Evolutionary conservation across 1,284 basidiomycete genomes (phyloP).

Genomic region (Pterulicium gracile): DNA sequence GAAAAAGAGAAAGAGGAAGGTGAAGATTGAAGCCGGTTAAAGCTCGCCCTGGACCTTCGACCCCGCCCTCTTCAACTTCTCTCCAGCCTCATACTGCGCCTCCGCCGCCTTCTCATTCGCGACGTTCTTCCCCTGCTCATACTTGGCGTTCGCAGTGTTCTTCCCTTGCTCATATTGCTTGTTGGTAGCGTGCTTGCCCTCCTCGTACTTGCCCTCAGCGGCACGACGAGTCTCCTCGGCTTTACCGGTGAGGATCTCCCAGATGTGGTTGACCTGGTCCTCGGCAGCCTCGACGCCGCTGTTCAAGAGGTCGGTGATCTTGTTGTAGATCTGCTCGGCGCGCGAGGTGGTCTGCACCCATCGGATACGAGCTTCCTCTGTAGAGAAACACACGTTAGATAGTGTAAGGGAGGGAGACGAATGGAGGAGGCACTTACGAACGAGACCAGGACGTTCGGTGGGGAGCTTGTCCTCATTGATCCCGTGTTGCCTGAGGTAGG

Average conservation of each 20-base stretch:
- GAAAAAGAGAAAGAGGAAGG: no score
- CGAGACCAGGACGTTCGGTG: slow-evolving; percentile 52
- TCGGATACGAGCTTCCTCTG: slow-evolving; percentile 69
- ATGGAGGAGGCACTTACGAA: slow-evolving; percentile 36
- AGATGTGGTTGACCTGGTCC: slow-evolving; percentile 43
- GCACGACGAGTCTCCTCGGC: slow-evolving; percentile 23
- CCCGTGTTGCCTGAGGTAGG: slow-evolving; percentile 68
- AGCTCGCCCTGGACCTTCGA: slow-evolving; percentile 15
- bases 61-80: slow-evolving; percentile 17
- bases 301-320: slow-evolving; percentile 51
- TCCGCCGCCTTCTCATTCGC: slow-evolving; percentile 9
- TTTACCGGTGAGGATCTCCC: slow-evolving; percentile 32
- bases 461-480: slow-evolving; percentile 59
- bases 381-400: slow-evolving; percentile 5
- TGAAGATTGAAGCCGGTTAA: background rate
- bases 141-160: slow-evolving; percentile 12
- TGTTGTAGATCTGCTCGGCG: slow-evolving; percentile 45
- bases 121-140: slow-evolving; percentile 13
- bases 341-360: slow-evolving; percentile 55
- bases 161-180: slow-evolving; percentile 14
- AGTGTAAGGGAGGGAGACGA: slow-evolving; percentile 1
- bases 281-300: slow-evolving; percentile 57
- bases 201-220: slow-evolving; percentile 18
- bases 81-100: slow-evolving; percentile 14
- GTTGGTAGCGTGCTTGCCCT: slow-evolving; percentile 14